Conservation (phyloP, 768 basidiomycete genomes). For the Tricholoma saponaceum region DNA sequence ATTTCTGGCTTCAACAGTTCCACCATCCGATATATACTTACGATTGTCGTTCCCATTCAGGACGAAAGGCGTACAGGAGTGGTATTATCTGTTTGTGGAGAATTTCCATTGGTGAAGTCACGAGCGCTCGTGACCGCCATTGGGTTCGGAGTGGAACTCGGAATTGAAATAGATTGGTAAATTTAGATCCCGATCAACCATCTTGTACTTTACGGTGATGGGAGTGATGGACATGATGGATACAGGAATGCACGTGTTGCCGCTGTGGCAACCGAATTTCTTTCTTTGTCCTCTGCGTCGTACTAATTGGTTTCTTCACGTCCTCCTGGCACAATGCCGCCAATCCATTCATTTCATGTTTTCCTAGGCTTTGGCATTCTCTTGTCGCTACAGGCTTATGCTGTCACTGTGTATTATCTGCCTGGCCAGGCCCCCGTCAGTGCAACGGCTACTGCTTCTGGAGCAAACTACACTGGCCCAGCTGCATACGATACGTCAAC, state of each 20-base stretch:
- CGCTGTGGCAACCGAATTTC: neutral
- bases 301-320: no score
- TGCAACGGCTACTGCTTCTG: conserved; percentile 26
- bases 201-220: neutral
- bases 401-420: conserved; percentile 33
- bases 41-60: no score
- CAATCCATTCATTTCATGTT: neutral
- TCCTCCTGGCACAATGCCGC: neutral
- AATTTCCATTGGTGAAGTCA: no score
- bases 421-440: conserved; percentile 24
- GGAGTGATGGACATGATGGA: neutral
- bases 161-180: no score
- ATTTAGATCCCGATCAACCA: no score
- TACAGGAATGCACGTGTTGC: neutral
- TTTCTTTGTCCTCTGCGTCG: no score
- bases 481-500: conserved; percentile 51
- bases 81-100: no score
- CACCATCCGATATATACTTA: no score
- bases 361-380: conserved; percentile 7
- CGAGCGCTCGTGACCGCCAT: no score
- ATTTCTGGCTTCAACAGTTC: no score
- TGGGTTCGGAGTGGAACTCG: no score
- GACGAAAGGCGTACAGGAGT: no score
- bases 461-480: conserved; percentile 42
- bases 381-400: conserved; percentile 3